phyloP scores from a whole-genome alignment of 495 filamentous ascomycete species.

The Immersiella caudata region DNA sequence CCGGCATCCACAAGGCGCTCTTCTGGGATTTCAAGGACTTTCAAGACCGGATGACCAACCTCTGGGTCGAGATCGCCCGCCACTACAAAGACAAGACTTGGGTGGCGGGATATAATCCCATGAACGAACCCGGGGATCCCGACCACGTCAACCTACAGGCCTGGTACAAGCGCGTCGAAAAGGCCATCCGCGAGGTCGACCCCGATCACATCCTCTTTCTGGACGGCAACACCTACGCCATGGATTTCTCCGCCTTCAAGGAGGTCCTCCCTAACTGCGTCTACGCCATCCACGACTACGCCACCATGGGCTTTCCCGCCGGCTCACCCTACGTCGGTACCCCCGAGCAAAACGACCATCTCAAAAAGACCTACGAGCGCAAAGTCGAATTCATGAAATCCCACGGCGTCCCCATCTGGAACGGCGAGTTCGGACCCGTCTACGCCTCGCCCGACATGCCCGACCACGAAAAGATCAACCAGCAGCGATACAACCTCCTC shows the following conservation, averaged over 20 bases:
- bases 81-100: slow-evolving; percentile 57
- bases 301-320: slow-evolving; percentile 60
- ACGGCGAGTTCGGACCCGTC: slow-evolving; percentile 69
- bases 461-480: slow-evolving; percentile 50
- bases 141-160: slow-evolving; percentile 55
- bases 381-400: slow-evolving; percentile 63
- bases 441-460: slow-evolving; percentile 50
- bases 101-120: slow-evolving; percentile 64
- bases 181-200: slow-evolving; percentile 61
- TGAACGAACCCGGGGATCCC: slow-evolving; percentile 67
- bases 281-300: slow-evolving; percentile 67
- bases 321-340: slow-evolving; percentile 56
- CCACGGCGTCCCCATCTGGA: slow-evolving; percentile 58
- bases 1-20: slow-evolving; percentile 53
- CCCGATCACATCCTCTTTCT: slow-evolving; percentile 65
- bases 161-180: slow-evolving; percentile 61
- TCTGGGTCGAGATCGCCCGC: slow-evolving; percentile 63
- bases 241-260: slow-evolving; percentile 50
- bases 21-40: slow-evolving; percentile 68
- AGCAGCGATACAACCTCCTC: slow-evolving; percentile 56
- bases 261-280: slow-evolving; percentile 53
- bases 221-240: slow-evolving; percentile 68
- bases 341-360: slow-evolving; percentile 50
- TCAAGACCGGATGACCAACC: slow-evolving; percentile 61
- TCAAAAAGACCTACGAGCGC: slow-evolving; percentile 53